phyloP scores from a whole-genome alignment of 2,329 filamentous ascomycete species.

The Fusarium albosuccineum region DNA sequence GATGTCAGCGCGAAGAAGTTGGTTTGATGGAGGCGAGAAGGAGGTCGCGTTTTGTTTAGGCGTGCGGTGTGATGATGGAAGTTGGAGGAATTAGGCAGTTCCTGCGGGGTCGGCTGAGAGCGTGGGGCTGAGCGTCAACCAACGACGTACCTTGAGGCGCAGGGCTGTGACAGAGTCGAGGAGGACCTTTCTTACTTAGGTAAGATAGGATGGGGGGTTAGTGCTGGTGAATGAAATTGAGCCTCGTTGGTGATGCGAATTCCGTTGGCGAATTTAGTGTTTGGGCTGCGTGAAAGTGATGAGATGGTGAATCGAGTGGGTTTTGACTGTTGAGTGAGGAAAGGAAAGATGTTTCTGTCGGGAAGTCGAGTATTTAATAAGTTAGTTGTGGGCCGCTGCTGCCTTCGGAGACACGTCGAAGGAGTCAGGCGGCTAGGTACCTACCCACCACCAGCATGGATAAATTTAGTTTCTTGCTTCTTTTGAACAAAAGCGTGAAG shows the following conservation, averaged over 20 bases:
- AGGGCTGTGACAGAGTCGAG: constrained; percentile 29
- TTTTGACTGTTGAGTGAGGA: background rate
- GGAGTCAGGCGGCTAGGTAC: constrained; percentile 22
- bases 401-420: constrained; percentile 35
- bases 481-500: too few species aligned
- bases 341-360: background rate
- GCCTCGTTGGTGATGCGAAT: background rate
- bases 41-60: constrained; percentile 22
- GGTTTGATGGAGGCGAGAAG: constrained; percentile 3
- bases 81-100: constrained; percentile 41
- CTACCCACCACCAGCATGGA: background rate
- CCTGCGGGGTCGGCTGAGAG: constrained; percentile 47
- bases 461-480: background rate
- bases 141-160: constrained; percentile 33
- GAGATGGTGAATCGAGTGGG: background rate
- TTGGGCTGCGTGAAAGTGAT: background rate
- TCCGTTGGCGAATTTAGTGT: background rate
- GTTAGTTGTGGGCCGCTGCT: constrained; percentile 29
- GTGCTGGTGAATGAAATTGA: too few species aligned
- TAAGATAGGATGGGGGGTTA: background rate
- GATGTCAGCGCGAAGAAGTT: constrained; percentile 19
- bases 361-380: background rate
- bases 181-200: constrained; percentile 25
- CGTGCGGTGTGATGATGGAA: constrained; percentile 37
- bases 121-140: constrained; percentile 30